A percentile compares a stretch with the other conserved stretches of the same genome.
Conservation (phyloP, 768 basidiomycete species). For the Macrolepiota albuminosa region DNA sequence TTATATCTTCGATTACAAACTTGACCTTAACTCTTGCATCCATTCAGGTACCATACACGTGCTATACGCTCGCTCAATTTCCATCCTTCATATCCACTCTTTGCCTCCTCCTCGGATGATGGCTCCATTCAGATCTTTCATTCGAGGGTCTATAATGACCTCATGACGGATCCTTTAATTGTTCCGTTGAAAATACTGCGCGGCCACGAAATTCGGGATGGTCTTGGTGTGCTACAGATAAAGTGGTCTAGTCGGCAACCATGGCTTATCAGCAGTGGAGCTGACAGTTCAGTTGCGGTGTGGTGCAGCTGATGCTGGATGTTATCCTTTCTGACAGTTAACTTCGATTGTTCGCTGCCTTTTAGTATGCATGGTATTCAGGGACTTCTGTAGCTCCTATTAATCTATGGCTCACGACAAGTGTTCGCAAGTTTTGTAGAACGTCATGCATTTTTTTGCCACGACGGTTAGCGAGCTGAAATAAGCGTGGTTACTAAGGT, state of each 20-base stretch:
- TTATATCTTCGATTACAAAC: conserved; percentile 8
- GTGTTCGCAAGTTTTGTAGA: neutral
- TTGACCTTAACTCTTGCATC: conserved; percentile 5
- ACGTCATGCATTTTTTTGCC: neutral
- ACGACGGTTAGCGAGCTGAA: neutral
- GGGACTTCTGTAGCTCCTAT: neutral
- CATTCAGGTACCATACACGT: conserved; percentile 79
- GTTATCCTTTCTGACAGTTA: conserved; percentile 5
- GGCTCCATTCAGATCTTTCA: conserved; percentile 98
- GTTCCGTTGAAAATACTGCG: conserved; percentile 95
- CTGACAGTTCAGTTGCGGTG: conserved; percentile 82
- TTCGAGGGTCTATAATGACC: conserved; percentile 87
- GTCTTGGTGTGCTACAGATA: conserved; percentile 87
- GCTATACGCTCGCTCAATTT: conserved; percentile 92
- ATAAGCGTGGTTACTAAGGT: neutral
- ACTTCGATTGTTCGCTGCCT: neutral
- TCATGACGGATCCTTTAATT: conserved; percentile 96
- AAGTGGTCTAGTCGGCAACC: conserved; percentile 88
- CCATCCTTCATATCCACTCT: conserved; percentile 92
- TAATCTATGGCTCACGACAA: neutral
- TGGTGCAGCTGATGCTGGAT: conserved; percentile 68
- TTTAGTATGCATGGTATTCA: conserved; percentile 4
- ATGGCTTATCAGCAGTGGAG: conserved; percentile 90
- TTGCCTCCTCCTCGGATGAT: conserved; percentile 95
- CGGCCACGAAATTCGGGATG: conserved; percentile 83